Evolutionary conservation across 2,329 filamentous ascomycete species (phyloP), one percentile per base, ranked within the genome.

Genomic region (Cladosporium phlei): DNA sequence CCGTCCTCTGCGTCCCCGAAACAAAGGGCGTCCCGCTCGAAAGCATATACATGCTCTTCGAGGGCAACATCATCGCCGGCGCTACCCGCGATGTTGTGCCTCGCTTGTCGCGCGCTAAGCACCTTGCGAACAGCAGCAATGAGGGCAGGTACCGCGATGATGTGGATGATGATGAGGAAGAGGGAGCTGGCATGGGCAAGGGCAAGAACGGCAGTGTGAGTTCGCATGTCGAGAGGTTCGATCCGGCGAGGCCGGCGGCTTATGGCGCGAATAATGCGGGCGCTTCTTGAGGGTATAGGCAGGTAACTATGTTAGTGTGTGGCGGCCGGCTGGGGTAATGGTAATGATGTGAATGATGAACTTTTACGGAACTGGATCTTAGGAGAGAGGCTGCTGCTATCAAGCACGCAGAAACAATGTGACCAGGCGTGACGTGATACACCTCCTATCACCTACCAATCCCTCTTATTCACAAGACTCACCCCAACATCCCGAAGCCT

Each of bases 11-110:
- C 46, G 63, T 71, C 2, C 69, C 69, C 0, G 69, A 72, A 54
- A 72, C 69, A 17, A 70, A 68, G 56, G 62, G 62, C 3, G 67
- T 71, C 24, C 67, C 66, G 2, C 57, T 71, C 14, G 69, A 71
- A 55, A 66, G 61, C 11, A 66, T 71, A 12, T 61, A 67, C 42
- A 38, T 68, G 38, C 58, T 72, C 24, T 72, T 72, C 48, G 67
- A 71, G 42, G 68, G 64, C 22, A 56, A 60, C 47, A 69, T 72
- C 37, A 58, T 71, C 51, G 61, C 58, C 28, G 68, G 68, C 3
- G 66, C 64, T 17, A 47, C 66, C 17, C 60, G 55, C 46, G 69
- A 70, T 50, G 69, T 63, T 2, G 56, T 69, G 17, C 68, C 67
- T 0, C 55, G 59, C 24, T 58, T 55, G 33, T 60, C 64, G 6